These are phyloP conservation scores for Fusarium pseudograminearum DNA, from an alignment of 2,329 filamentous ascomycete species.

Conservation along the genomic window DNA sequence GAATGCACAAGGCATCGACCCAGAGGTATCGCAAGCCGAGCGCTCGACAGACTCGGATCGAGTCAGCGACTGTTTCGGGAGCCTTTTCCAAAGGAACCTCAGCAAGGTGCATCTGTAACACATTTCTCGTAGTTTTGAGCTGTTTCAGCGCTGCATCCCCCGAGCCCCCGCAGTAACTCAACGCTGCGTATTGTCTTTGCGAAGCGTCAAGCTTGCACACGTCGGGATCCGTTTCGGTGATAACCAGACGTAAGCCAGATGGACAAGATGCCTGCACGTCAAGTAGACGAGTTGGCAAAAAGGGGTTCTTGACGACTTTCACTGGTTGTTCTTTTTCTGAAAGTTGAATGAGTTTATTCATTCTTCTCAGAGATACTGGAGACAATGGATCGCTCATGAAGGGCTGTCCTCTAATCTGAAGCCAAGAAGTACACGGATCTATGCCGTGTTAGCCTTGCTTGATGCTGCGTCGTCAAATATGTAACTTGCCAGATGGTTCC, in stretches of 20 bases:
- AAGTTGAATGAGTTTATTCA: neutral
- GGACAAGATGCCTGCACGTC: neutral
- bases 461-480: rapidly evolving
- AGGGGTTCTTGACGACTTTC: rapidly evolving
- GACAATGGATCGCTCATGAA: neutral
- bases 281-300: neutral
- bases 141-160: neutral
- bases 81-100: rapidly evolving
- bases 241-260: neutral
- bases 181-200: neutral
- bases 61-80: neutral
- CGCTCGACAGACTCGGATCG: neutral
- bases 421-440: neutral
- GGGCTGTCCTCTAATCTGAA: neutral
- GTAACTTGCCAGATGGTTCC: neutral
- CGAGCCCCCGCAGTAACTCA: neutral
- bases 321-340: rapidly evolving
- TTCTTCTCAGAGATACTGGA: rapidly evolving
- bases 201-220: neutral
- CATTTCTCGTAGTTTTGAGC: neutral
- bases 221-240: rapidly evolving
- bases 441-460: rapidly evolving
- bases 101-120: rapidly evolving
- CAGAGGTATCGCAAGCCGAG: neutral
- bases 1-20: neutral